A percentile compares a stretch with the other conserved stretches of the same genome.
Conservation (phyloP, 345 rosid genomes). For the Citrus hindsii region DNA sequence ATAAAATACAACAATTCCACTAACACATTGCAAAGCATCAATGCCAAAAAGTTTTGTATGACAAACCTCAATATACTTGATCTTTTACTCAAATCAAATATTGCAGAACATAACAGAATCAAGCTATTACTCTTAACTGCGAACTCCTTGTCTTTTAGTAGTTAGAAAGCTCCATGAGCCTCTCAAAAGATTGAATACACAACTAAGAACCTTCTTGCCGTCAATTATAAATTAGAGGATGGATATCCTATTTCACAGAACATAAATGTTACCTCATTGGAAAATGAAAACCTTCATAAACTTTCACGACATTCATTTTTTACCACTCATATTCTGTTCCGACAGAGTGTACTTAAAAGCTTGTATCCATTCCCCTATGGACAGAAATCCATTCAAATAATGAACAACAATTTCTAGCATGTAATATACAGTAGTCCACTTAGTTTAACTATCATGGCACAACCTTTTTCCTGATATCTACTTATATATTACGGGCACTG, state of each 20-base stretch:
- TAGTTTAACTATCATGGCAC: conserved; percentile 19
- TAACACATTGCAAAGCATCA: conserved; percentile 19
- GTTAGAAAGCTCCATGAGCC: conserved; percentile 10
- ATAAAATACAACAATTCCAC: conserved; percentile 10
- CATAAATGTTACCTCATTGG: conserved; percentile 10
- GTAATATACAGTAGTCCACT: conserved; percentile 16
- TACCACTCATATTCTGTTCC: conserved; percentile 31
- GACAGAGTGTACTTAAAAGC: conserved; percentile 15
- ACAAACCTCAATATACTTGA: too few relatives aligned
- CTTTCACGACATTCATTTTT: conserved; percentile 14
- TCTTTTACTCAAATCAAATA: too few relatives aligned
- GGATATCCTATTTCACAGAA: conserved; percentile 18
- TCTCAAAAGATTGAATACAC: conserved; percentile 9
- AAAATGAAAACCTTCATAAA: conserved; percentile 13
- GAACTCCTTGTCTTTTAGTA: conserved; percentile 6
- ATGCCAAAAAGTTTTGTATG: conserved; percentile 20
- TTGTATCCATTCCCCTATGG: conserved; percentile 19
- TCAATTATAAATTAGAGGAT: conserved; percentile 22
- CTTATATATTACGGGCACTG: conserved; percentile 20
- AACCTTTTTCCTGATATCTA: conserved; percentile 19
- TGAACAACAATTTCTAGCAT: conserved; percentile 24
- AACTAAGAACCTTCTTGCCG: conserved; percentile 16
- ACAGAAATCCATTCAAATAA: conserved; percentile 21
- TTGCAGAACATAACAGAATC: conserved; percentile 5
- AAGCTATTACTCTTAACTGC: conserved; percentile 15